These are phyloP conservation scores for Penicillium tannophilum DNA, from an alignment of 495 filamentous ascomycete genomes.

Conservation along the genomic window DNA sequence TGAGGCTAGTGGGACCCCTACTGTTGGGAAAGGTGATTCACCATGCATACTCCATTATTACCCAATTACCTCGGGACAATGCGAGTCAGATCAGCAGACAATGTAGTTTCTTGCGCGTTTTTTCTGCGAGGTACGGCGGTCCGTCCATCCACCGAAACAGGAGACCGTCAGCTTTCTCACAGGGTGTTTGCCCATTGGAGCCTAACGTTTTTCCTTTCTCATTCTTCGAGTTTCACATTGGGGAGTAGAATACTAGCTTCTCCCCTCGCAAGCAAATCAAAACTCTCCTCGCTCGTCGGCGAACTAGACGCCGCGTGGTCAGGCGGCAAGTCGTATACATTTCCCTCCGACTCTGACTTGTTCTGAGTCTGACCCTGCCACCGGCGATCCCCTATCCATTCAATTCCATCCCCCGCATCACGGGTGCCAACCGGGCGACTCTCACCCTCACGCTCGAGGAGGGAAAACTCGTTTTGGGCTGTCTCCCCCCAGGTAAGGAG, in stretches of 20 bases:
- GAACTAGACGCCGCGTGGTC: slow-evolving; percentile 30
- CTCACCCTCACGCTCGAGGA: slow-evolving; percentile 50
- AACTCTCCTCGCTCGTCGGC: slow-evolving; percentile 62
- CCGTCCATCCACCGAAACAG: not conserved
- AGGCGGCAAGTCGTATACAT: slow-evolving; percentile 18
- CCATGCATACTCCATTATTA: slow-evolving; percentile 12
- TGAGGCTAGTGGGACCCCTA: slow-evolving; percentile 7
- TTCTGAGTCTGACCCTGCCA: slow-evolving; percentile 21
- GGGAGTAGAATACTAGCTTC: slow-evolving; percentile 50
- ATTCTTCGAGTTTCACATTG: slow-evolving; percentile 24
- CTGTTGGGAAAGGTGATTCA: slow-evolving; percentile 18
- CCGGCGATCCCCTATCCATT: slow-evolving; percentile 57
- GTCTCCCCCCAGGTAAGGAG: slow-evolving; percentile 23
- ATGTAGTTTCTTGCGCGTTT: not conserved
- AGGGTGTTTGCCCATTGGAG: slow-evolving; percentile 4
- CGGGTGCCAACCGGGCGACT: slow-evolving; percentile 28
- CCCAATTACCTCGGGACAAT: slow-evolving; percentile 10
- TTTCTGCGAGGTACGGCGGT: slow-evolving; percentile 2
- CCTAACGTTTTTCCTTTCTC: slow-evolving; percentile 10
- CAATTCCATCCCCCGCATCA: slow-evolving; percentile 51
- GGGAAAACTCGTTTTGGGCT: slow-evolving; percentile 29
- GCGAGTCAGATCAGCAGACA: slow-evolving; percentile 22
- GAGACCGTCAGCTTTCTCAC: not conserved
- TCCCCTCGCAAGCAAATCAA: slow-evolving; percentile 55
- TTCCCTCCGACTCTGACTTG: slow-evolving; percentile 16